Percentiles rank a stretch among this genome's conserved stretches.
Conservation (phyloP, 2,329 filamentous ascomycete species). For the Fusarium anthophilum region DNA sequence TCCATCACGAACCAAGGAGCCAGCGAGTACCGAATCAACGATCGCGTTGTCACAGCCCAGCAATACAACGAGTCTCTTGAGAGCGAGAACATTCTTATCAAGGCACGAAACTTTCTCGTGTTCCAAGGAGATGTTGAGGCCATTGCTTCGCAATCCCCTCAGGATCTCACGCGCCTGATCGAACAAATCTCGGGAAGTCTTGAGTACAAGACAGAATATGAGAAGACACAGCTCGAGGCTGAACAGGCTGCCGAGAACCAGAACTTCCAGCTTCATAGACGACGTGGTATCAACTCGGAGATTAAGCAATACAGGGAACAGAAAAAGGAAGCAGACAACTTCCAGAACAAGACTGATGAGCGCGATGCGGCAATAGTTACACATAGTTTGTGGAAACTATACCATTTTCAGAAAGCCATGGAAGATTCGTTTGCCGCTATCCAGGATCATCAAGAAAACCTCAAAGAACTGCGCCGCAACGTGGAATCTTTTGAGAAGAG, state of each 20-base stretch:
- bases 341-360: constrained; percentile 89
- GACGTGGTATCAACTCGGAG: constrained; percentile 94
- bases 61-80: constrained; percentile 95
- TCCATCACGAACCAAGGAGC: constrained; percentile 87
- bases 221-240: constrained; percentile 84
- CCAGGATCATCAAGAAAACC: constrained; percentile 90
- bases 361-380: constrained; percentile 91
- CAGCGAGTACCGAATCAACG: constrained; percentile 98
- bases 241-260: constrained; percentile 91
- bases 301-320: constrained; percentile 98
- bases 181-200: constrained; percentile 98
- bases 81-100: constrained; percentile 95
- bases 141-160: constrained; percentile 93
- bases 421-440: constrained; percentile 92
- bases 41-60: constrained; percentile 84
- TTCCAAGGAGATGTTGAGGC: constrained; percentile 98
- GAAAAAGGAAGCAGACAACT: constrained; percentile 94
- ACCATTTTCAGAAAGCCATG: constrained; percentile 92
- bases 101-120: constrained; percentile 96
- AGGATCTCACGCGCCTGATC: constrained; percentile 90
- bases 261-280: constrained; percentile 85
- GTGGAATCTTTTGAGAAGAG: constrained; percentile 84
- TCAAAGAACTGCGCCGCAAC: constrained; percentile 90
- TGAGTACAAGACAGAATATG: constrained; percentile 94
- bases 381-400: constrained; percentile 96